These are phyloP conservation scores for Selenicereus undatus DNA, from an alignment of 148 eudicot species.

Conservation along the genomic window DNA sequence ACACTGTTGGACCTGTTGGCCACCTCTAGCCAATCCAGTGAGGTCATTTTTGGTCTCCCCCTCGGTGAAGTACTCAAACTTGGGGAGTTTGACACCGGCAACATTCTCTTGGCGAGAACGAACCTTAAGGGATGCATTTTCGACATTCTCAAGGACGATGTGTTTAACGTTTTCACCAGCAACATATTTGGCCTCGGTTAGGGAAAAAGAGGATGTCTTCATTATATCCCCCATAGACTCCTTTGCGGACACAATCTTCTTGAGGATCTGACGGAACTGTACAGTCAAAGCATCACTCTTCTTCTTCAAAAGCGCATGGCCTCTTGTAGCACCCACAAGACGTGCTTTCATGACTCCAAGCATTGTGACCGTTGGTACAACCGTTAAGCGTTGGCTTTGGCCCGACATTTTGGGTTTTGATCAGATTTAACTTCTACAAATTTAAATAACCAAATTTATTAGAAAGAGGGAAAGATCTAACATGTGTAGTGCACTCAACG, in stretches of 20 bases:
- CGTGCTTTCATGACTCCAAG: slow-evolving; percentile 83
- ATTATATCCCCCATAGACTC: slow-evolving; percentile 76
- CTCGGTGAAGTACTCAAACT: slow-evolving; percentile 62
- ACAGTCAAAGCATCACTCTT: slow-evolving; percentile 79
- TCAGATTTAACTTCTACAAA: slow-evolving; percentile 13
- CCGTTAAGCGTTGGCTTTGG: slow-evolving; percentile 57
- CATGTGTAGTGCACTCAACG: neutral
- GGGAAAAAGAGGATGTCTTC: slow-evolving; percentile 61
- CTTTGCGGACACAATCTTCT: slow-evolving; percentile 66
- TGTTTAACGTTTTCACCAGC: slow-evolving; percentile 81
- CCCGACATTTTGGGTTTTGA: slow-evolving; percentile 50
- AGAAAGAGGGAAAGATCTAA: neutral
- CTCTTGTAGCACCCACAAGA: slow-evolving; percentile 76
- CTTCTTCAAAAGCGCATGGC: slow-evolving; percentile 81
- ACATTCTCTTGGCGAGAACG: slow-evolving; percentile 69
- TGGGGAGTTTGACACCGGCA: slow-evolving; percentile 83
- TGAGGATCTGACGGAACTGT: slow-evolving; percentile 69
- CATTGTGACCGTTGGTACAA: slow-evolving; percentile 73
- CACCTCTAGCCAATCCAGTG: slow-evolving; percentile 77
- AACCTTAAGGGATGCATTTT: slow-evolving; percentile 55
- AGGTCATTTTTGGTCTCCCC: slow-evolving; percentile 70
- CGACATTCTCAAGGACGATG: slow-evolving; percentile 61
- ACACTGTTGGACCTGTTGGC: slow-evolving; percentile 80
- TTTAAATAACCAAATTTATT: neutral
- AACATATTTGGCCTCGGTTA: slow-evolving; percentile 78